Conservation (phyloP, 1,284 basidiomycete genomes). For the Butyriboletus appendiculatus region DNA sequence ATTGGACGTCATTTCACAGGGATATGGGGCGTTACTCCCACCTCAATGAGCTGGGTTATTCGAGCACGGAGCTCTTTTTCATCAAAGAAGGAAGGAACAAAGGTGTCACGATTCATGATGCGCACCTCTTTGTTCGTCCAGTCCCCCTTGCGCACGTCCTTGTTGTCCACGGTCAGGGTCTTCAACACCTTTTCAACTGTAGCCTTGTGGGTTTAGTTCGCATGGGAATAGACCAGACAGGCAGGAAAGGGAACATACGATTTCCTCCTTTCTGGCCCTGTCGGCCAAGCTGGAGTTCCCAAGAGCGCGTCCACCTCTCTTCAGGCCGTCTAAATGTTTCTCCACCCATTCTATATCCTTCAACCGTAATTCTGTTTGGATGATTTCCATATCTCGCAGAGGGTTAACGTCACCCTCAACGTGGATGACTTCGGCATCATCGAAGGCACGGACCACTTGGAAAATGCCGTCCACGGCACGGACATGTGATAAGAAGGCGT, state of each 20-base stretch:
- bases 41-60: constrained; percentile 78
- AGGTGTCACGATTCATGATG: constrained; percentile 4
- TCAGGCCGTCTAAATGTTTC: constrained; percentile 83
- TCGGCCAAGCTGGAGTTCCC: constrained; percentile 87
- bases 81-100: constrained; percentile 44
- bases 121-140: constrained; percentile 98
- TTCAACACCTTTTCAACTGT: constrained; percentile 87
- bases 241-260: constrained; percentile 52
- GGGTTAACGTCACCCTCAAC: constrained; percentile 99
- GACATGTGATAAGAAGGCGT: constrained; percentile 97
- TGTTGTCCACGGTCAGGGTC: constrained; percentile 78
- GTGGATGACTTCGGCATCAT: constrained; percentile 98
- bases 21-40: constrained; percentile 75
- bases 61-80: constrained; percentile 78
- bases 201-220: constrained; percentile 50
- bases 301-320: constrained; percentile 69
- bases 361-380: constrained; percentile 88
- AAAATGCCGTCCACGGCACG: constrained; percentile 99
- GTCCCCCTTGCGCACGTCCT: constrained; percentile 92
- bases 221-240: constrained; percentile 4
- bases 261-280: constrained; percentile 96
- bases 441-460: constrained; percentile 97
- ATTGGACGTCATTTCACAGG: constrained; percentile 60
- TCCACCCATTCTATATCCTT: constrained; percentile 99
- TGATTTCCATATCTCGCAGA: constrained; percentile 96